phyloP scores from a whole-genome alignment of 257 asterid species.

The Nicotiana paniculata region DNA sequence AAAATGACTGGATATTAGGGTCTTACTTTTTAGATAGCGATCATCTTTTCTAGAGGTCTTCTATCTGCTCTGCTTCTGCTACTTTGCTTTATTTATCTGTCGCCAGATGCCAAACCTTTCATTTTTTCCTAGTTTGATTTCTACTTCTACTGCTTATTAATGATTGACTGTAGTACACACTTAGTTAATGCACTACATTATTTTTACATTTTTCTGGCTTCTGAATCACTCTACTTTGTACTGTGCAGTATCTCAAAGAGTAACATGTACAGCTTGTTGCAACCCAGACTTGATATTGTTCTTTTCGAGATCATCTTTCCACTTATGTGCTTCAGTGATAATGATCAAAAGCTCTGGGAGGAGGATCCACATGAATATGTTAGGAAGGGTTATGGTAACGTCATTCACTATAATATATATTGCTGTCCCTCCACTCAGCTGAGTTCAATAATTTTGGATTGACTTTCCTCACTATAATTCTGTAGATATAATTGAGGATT shows the following conservation, averaged over 20 bases:
- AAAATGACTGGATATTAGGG: neutral
- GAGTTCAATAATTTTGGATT: neutral
- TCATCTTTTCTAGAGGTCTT: neutral
- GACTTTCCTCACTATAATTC: neutral
- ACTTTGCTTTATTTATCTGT: neutral
- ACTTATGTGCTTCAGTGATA: constrained; percentile 93
- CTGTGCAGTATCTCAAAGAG: constrained; percentile 81
- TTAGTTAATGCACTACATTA: neutral
- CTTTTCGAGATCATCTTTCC: constrained; percentile 94
- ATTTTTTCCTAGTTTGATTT: no score
- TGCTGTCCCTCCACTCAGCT: neutral
- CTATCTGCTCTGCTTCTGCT: neutral
- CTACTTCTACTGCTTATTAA: neutral
- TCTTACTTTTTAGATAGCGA: neutral
- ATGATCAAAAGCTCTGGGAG: constrained; percentile 93
- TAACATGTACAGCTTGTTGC: constrained; percentile 79
- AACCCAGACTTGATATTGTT: constrained; percentile 73
- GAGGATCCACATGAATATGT: constrained; percentile 99
- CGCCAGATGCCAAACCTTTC: no score
- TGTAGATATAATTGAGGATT: constrained; percentile 92
- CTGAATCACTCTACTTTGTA: constrained; percentile 2
- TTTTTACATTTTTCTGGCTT: constrained; percentile 14
- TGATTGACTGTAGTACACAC: neutral
- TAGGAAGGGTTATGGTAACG: constrained; percentile 94
- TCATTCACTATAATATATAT: neutral